Evolutionary conservation across 2,329 filamentous ascomycete genomes (phyloP).

Genomic region (Coleophoma eucalyptorum): DNA sequence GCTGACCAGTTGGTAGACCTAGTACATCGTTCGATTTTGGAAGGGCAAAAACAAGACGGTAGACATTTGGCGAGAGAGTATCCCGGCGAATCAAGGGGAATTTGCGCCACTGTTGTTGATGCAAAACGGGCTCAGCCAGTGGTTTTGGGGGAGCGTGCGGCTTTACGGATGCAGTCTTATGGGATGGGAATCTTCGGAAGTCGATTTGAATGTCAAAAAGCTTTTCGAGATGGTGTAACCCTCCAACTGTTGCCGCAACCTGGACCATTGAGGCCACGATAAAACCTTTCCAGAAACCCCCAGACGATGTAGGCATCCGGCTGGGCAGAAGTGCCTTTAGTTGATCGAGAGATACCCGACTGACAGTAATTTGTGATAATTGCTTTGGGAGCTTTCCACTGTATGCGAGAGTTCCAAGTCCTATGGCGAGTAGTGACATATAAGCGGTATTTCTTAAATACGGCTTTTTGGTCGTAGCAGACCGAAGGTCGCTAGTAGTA

Average conservation of each 20-base stretch:
- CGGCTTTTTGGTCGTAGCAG: not conserved
- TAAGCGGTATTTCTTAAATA: not conserved
- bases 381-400: not conserved
- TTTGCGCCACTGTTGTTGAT: conserved; percentile 13
- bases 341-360: not conserved
- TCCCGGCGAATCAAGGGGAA: conserved; percentile 13
- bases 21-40: conserved; percentile 26
- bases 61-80: conserved; percentile 11
- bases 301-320: not conserved
- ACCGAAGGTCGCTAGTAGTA: not conserved
- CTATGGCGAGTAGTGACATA: not conserved
- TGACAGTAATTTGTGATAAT: not conserved
- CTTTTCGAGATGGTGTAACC: conserved; percentile 7
- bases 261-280: conserved; percentile 6
- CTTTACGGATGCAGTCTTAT: conserved; percentile 9
- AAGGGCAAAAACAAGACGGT: conserved; percentile 26
- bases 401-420: not conserved
- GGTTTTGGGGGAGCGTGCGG: conserved; percentile 5
- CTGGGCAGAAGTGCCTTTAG: not conserved
- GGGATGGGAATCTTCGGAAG: not conserved
- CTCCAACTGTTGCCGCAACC: not conserved
- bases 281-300: conserved; percentile 15
- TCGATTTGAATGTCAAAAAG: not conserved
- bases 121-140: not conserved
- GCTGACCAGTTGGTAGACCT: conserved; percentile 37